Conservation (phyloP, 495 filamentous ascomycete species). For the Penicillium lividum region DNA sequence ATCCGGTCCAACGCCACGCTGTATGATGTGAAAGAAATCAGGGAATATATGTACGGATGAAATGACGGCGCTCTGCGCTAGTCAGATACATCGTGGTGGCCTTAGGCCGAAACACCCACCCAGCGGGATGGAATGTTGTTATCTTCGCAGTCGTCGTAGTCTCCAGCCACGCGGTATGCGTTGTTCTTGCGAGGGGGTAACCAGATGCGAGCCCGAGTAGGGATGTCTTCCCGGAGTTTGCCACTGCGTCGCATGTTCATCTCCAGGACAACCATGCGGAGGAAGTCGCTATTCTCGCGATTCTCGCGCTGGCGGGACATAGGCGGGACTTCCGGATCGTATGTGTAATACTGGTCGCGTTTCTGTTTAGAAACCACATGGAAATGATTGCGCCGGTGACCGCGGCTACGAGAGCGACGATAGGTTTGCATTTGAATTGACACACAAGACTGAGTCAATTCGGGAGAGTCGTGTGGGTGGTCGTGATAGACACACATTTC, state of each 20-base stretch:
- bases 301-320: constrained; percentile 79
- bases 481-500: constrained; percentile 63
- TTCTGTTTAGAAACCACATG: constrained; percentile 29
- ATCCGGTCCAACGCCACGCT: constrained; percentile 30
- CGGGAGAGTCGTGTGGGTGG: constrained; percentile 36
- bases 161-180: constrained; percentile 26
- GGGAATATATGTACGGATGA: constrained; percentile 20
- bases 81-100: constrained; percentile 3
- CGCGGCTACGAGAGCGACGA: constrained; percentile 38
- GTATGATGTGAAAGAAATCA: constrained; percentile 18
- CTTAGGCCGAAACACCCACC: constrained; percentile 41
- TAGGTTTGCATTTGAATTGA: constrained; percentile 91
- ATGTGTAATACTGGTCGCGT: constrained; percentile 42
- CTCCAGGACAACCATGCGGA: constrained; percentile 91
- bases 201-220: constrained; percentile 79
- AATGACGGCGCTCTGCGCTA: constrained; percentile 21
- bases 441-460: constrained; percentile 51
- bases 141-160: constrained; percentile 39
- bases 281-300: constrained; percentile 91
- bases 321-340: constrained; percentile 46
- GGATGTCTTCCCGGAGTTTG: constrained; percentile 83
- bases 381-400: constrained; percentile 37
- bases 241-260: constrained; percentile 95
- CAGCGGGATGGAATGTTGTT: constrained; percentile 41
- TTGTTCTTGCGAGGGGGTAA: constrained; percentile 75